Percentiles rank a stretch among this genome's conserved stretches.
These are phyloP conservation scores for Diphasiastrum complanatum DNA, from an alignment of 83 land plant species.

Conservation along the genomic window DNA sequence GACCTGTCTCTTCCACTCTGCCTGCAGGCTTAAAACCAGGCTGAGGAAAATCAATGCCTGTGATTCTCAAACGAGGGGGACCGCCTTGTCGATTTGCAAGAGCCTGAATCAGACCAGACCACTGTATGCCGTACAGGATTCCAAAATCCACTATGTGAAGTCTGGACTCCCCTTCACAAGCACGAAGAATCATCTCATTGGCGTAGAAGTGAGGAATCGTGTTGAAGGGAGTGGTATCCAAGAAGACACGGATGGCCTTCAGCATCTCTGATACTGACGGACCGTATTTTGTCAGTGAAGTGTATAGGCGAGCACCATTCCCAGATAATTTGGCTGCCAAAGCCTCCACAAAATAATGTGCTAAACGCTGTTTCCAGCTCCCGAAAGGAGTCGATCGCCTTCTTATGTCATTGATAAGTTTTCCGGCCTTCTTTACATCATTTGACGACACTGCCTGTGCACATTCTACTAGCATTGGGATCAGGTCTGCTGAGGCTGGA, in stretches of 20 bases:
- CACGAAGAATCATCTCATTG: conserved; percentile 52
- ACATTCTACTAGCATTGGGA: conserved; percentile 10
- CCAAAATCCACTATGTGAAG: conserved; percentile 83
- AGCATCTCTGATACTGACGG: conserved; percentile 47
- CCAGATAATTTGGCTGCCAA: conserved; percentile 61
- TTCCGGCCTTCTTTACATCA: conserved; percentile 1
- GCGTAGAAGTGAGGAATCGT: conserved; percentile 57
- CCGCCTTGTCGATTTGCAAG: conserved; percentile 52
- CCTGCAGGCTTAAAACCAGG: conserved; percentile 74
- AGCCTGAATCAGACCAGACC: conserved; percentile 69
- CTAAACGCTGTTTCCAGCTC: not conserved
- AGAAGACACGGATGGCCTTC: conserved; percentile 57
- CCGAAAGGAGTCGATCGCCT: not conserved
- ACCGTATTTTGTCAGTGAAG: conserved; percentile 19
- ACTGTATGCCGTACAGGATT: conserved; percentile 64
- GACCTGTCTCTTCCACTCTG: conserved; percentile 66
- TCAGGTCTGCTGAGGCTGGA: no score
- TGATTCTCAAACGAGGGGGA: conserved; percentile 68
- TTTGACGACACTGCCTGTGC: conserved; percentile 9
- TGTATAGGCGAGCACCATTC: conserved; percentile 48
- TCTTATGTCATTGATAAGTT: not conserved
- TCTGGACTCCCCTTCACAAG: conserved; percentile 37
- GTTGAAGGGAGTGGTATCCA: conserved; percentile 49
- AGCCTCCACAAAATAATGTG: conserved; percentile 11
- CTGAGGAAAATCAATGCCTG: conserved; percentile 79